Evolutionary conservation across 768 basidiomycete species (phyloP).

Genomic region (Lanmaoa rubissima): DNA sequence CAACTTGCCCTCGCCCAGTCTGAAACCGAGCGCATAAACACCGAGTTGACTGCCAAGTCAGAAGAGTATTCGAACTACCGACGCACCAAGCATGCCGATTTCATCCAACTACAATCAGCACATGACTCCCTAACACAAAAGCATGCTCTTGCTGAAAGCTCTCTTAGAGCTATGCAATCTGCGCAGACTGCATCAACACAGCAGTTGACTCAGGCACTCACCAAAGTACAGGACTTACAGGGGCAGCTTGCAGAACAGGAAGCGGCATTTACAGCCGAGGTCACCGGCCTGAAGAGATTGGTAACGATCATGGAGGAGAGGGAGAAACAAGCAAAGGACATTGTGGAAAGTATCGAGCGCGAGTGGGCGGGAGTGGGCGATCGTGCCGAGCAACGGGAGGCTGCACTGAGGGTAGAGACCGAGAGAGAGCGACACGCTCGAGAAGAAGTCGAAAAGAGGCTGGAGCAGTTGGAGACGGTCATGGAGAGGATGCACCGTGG

Average conservation of each 20-base stretch:
- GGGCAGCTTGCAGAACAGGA: constrained; percentile 84
- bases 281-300: constrained; percentile 67
- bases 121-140: constrained; percentile 72
- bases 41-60: constrained; percentile 67
- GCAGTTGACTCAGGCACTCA: constrained; percentile 74
- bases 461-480: constrained; percentile 73
- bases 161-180: constrained; percentile 71
- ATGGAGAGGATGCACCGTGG: constrained; percentile 69
- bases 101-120: constrained; percentile 70
- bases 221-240: constrained; percentile 70
- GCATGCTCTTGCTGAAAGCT: constrained; percentile 61
- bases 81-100: constrained; percentile 75
- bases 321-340: constrained; percentile 78
- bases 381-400: constrained; percentile 66
- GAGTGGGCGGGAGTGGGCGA: constrained; percentile 79
- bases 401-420: constrained; percentile 62
- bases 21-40: constrained; percentile 69
- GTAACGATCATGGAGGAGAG: constrained; percentile 85
- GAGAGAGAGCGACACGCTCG: constrained; percentile 68
- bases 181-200: constrained; percentile 68
- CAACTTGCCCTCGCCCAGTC: constrained; percentile 75
- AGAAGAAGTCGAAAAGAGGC: constrained; percentile 67
- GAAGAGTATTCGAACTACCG: constrained; percentile 85
- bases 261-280: constrained; percentile 76
- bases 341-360: constrained; percentile 78